Conservation (phyloP, 805 yeast species). For the Wickerhamomyces pijperi region DNA sequence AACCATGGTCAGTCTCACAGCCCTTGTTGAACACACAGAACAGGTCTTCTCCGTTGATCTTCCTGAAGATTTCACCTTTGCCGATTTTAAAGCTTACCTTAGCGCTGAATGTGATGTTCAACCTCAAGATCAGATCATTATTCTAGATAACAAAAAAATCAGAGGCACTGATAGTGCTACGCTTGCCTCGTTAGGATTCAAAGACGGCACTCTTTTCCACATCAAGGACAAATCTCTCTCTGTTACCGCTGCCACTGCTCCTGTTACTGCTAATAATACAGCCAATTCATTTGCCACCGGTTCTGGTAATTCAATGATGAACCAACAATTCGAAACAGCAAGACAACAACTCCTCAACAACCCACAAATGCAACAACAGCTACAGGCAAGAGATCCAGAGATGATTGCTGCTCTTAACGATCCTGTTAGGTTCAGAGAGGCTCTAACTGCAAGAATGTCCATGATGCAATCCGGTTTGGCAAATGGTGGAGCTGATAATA, state of each 20-base stretch:
- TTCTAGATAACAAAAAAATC: constrained; percentile 34
- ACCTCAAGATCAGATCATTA: constrained; percentile 34
- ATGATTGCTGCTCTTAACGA: constrained; percentile 35
- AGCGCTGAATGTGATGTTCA: constrained; percentile 24
- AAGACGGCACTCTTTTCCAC: constrained; percentile 45
- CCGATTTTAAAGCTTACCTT: constrained; percentile 63
- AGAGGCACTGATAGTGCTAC: constrained; percentile 18
- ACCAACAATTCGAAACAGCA: constrained; percentile 29
- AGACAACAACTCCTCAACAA: constrained; percentile 38
- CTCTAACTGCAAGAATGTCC: constrained; percentile 3
- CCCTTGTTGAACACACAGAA: constrained; percentile 10
- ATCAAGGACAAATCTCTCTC: constrained; percentile 2
- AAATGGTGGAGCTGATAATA: constrained; percentile 1
- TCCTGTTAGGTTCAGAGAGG: constrained; percentile 35
- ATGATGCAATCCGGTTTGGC: constrained; percentile 19
- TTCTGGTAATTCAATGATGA: constrained; percentile 4
- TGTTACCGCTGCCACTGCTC: neutral
- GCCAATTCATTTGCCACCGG: neutral
- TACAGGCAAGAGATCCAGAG: constrained; percentile 32
- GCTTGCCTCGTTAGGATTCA: constrained; percentile 35
- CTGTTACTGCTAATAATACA: neutral
- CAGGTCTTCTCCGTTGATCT: constrained; percentile 38
- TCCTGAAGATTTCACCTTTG: constrained; percentile 48
- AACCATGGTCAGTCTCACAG: constrained; percentile 13
- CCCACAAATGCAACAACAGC: constrained; percentile 26